phyloP scores from a whole-genome alignment of 768 basidiomycete genomes.

The Udeniomyces megalosporus region DNA sequence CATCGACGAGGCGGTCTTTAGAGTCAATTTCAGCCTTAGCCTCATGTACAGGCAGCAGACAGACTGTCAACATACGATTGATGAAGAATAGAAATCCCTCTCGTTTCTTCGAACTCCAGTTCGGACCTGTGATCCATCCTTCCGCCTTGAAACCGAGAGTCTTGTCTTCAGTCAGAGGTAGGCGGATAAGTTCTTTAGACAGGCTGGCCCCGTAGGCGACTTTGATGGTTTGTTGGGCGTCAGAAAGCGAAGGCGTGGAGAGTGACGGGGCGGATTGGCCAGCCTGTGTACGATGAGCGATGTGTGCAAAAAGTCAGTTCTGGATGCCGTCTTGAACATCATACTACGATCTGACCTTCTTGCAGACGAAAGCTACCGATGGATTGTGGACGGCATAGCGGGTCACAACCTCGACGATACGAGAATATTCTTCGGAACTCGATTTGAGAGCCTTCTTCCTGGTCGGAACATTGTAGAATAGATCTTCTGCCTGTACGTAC shows the following conservation, averaged over 20 bases:
- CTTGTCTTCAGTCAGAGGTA: conserved; percentile 27
- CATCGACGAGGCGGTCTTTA: conserved; percentile 82
- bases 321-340: background rate
- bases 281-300: conserved; percentile 34
- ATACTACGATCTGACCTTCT: conserved; percentile 44
- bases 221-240: conserved; percentile 52
- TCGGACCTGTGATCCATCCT: conserved; percentile 65
- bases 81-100: conserved; percentile 84
- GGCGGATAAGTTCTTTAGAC: conserved; percentile 50
- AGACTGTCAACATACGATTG: conserved; percentile 48
- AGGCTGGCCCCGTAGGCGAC: conserved; percentile 65
- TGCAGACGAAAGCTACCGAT: conserved; percentile 70
- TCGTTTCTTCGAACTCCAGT: conserved; percentile 47
- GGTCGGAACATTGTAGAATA: conserved; percentile 85
- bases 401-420: conserved; percentile 79
- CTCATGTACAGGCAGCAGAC: background rate
- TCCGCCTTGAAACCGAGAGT: conserved; percentile 51
- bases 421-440: conserved; percentile 74
- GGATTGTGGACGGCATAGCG: conserved; percentile 92
- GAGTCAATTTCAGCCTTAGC: background rate
- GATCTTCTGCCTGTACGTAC: conserved; percentile 63
- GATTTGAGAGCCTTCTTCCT: conserved; percentile 71
- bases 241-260: conserved; percentile 56
- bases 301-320: background rate
- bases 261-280: conserved; percentile 62